Evolutionary conservation across 2,329 filamentous ascomycete species (phyloP).

Genomic region (Cordyceps pruinosa): DNA sequence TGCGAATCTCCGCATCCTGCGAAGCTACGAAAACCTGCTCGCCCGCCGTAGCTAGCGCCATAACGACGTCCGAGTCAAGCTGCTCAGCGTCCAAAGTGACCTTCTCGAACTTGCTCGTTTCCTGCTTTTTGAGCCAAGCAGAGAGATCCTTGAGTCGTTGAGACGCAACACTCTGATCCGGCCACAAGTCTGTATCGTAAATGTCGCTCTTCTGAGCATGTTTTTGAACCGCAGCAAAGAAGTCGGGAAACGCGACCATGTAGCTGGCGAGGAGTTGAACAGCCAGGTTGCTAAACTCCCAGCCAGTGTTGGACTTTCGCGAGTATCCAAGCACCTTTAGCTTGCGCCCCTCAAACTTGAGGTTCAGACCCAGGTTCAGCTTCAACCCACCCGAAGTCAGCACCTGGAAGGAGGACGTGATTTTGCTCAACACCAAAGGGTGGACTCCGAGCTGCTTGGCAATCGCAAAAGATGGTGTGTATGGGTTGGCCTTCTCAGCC

Average conservation of each 20-base stretch:
- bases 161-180: conserved; percentile 61
- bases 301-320: conserved; percentile 74
- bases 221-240: conserved; percentile 79
- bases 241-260: conserved; percentile 91
- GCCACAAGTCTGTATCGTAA: conserved; percentile 79
- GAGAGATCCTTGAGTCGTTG: conserved; percentile 87
- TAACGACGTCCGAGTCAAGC: conserved; percentile 84
- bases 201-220: conserved; percentile 84
- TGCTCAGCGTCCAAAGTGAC: conserved; percentile 97
- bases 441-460: conserved; percentile 76
- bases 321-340: conserved; percentile 95
- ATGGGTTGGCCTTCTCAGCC: conserved; percentile 65
- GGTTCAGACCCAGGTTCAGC: conserved; percentile 85
- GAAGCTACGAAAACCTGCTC: conserved; percentile 53
- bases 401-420: conserved; percentile 90
- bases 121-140: conserved; percentile 84
- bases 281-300: conserved; percentile 90
- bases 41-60: conserved; percentile 68
- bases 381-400: conserved; percentile 69
- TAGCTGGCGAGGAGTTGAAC: conserved; percentile 76
- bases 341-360: conserved; percentile 95
- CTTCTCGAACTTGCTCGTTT: conserved; percentile 86
- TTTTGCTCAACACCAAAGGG: conserved; percentile 84
- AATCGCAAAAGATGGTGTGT: conserved; percentile 83
- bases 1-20: conserved; percentile 54